phyloP scores from a whole-genome alignment of 2,329 filamentous ascomycete species.

The Dissoconium aciculare region DNA sequence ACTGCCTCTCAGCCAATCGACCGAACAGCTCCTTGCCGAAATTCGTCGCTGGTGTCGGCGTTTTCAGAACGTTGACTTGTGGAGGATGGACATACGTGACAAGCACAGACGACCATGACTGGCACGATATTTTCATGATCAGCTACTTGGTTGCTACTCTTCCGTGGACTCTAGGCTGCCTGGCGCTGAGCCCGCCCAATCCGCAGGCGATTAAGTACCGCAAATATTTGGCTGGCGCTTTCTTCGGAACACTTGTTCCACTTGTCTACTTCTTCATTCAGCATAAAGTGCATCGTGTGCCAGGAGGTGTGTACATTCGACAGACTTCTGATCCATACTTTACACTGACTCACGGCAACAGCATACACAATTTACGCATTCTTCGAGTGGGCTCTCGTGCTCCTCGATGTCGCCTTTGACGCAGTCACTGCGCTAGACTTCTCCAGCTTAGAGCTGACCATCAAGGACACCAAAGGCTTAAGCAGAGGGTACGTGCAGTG shows the following conservation, averaged over 20 bases:
- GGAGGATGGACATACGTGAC: constrained; percentile 98
- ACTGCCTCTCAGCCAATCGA: constrained; percentile 67
- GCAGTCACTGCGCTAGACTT: constrained; percentile 90
- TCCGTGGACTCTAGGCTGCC: constrained; percentile 86
- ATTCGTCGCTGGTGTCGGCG: constrained; percentile 61
- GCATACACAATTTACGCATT: constrained; percentile 96
- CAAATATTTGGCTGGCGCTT: constrained; percentile 66
- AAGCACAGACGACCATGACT: constrained; percentile 93
- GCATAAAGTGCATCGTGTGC: constrained; percentile 87
- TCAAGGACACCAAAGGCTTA: constrained; percentile 76
- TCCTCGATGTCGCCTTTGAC: constrained; percentile 94
- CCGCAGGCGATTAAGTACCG: constrained; percentile 70
- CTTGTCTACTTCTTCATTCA: constrained; percentile 96
- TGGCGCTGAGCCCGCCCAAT: constrained; percentile 76
- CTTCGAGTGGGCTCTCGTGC: constrained; percentile 90
- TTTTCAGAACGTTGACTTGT: constrained; percentile 83
- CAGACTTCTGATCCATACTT: background rate
- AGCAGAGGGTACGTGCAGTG: constrained; percentile 97
- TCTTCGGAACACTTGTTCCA: constrained; percentile 82
- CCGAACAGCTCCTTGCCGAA: constrained; percentile 60
- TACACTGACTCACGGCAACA: constrained; percentile 26
- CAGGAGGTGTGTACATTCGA: constrained; percentile 57
- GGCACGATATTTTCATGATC: constrained; percentile 99
- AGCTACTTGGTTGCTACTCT: constrained; percentile 88
- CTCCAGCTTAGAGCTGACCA: constrained; percentile 67